phyloP scores from a whole-genome alignment of 2,329 filamentous ascomycete species.

The Aspergillus aculeatinus region DNA sequence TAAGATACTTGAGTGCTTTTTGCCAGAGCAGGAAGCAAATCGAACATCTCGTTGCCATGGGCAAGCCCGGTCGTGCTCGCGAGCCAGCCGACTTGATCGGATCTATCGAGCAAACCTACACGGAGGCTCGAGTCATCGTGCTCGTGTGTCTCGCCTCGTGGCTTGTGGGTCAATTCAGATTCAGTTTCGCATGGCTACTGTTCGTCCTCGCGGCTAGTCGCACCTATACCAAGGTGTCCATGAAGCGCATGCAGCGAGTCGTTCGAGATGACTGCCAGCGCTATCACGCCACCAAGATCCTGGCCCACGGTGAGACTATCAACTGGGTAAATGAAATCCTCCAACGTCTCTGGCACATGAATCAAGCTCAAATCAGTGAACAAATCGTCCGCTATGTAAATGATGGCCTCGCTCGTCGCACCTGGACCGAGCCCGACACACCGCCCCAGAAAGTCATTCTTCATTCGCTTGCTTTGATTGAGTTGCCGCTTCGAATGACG shows the following conservation, averaged over 20 bases:
- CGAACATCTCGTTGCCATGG: constrained; percentile 3
- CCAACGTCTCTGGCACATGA: constrained; percentile 17
- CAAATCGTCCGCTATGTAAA: constrained; percentile 17
- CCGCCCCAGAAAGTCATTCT: constrained; percentile 13
- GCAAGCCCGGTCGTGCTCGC: not conserved
- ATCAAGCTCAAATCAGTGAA: constrained; percentile 14
- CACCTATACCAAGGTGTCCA: constrained; percentile 13
- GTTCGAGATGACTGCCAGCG: constrained; percentile 16
- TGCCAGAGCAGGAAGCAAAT: too few relatives aligned
- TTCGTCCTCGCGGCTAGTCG: constrained; percentile 17
- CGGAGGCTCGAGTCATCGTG: constrained; percentile 18
- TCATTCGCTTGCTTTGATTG: constrained; percentile 13
- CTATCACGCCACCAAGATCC: constrained; percentile 12
- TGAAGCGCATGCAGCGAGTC: constrained; percentile 14
- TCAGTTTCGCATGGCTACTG: constrained; percentile 13
- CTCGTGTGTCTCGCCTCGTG: constrained; percentile 17
- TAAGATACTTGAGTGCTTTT: not conserved
- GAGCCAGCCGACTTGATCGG: constrained; percentile 2
- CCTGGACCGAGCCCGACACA: not conserved
- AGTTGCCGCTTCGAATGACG: constrained; percentile 15
- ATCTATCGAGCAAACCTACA: constrained; percentile 15
- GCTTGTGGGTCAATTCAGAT: constrained; percentile 14
- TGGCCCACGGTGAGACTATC: constrained; percentile 14
- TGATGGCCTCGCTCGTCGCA: constrained; percentile 11
- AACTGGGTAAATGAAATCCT: constrained; percentile 17